Conservation (phyloP, 805 yeast species). For the Ogataea zsoltii region DNA sequence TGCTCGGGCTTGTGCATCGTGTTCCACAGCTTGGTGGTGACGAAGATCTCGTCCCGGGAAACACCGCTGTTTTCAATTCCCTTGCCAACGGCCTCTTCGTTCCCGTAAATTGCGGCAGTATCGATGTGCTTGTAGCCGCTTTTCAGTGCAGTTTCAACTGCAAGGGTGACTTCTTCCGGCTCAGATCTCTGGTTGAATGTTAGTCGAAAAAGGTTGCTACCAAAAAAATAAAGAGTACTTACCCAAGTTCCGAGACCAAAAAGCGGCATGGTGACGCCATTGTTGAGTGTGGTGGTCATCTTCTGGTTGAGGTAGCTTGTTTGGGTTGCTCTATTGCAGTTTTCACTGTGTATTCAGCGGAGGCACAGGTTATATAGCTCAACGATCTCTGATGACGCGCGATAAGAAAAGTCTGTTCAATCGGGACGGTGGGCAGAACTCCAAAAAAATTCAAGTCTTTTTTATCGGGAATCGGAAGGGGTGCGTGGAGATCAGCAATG, state of each 20-base stretch:
- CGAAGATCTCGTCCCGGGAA: slow-evolving; percentile 51
- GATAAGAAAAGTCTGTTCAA: slow-evolving; percentile 4
- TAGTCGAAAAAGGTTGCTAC: too few relatives aligned
- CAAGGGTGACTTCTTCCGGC: slow-evolving; percentile 52
- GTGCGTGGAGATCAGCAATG: too few relatives aligned
- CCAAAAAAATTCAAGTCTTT: neutral
- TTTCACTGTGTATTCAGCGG: neutral
- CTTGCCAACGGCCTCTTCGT: slow-evolving; percentile 59
- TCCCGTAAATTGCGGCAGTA: slow-evolving; percentile 68
- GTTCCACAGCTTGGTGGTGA: slow-evolving; percentile 66
- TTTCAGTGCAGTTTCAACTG: slow-evolving; percentile 62
- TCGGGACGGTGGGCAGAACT: slow-evolving; percentile 14
- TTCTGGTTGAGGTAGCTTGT: neutral
- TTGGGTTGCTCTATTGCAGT: too few relatives aligned
- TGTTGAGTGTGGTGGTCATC: slow-evolving; percentile 6
- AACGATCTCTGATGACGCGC: too few relatives aligned
- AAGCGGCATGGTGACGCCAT: slow-evolving; percentile 57
- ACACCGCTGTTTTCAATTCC: slow-evolving; percentile 50
- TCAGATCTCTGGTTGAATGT: slow-evolving; percentile 37
- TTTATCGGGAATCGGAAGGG: too few relatives aligned
- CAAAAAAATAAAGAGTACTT: neutral
- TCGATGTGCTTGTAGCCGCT: slow-evolving; percentile 78
- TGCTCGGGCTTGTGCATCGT: slow-evolving; percentile 33
- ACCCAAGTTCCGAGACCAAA: slow-evolving; percentile 74
- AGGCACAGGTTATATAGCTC: neutral